Evolutionary conservation across 2,329 filamentous ascomycete species (phyloP).

Genomic region (Penicillium sp.): DNA sequence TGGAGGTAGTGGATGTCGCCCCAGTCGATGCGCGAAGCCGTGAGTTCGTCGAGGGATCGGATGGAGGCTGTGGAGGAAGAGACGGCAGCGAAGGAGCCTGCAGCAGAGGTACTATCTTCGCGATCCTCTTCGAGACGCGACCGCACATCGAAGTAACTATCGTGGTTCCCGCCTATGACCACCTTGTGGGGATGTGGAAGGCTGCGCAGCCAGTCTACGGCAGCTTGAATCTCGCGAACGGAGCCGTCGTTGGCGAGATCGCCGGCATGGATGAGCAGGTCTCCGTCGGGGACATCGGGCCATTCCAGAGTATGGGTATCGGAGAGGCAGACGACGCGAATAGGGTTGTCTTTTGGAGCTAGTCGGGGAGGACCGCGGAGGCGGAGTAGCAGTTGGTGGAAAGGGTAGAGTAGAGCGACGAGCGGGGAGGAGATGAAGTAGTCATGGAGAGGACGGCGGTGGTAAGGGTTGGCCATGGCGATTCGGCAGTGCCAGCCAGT

Average conservation of each 20-base stretch:
- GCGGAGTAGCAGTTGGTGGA: slow-evolving; percentile 68
- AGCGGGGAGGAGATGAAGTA: slow-evolving; percentile 71
- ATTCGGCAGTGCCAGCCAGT: too few species aligned
- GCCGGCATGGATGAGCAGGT: slow-evolving; percentile 87
- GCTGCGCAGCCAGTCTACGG: slow-evolving; percentile 78
- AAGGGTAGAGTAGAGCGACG: slow-evolving; percentile 62
- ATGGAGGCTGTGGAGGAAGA: slow-evolving; percentile 43
- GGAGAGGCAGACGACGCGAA: slow-evolving; percentile 84
- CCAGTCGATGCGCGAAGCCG: slow-evolving; percentile 62
- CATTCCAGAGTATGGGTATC: slow-evolving; percentile 76
- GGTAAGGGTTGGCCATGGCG: slow-evolving; percentile 49
- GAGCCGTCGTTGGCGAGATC: slow-evolving; percentile 79
- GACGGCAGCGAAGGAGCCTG: slow-evolving; percentile 28
- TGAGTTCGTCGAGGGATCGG: slow-evolving; percentile 45
- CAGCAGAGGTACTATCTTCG: slow-evolving; percentile 23
- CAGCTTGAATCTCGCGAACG: slow-evolving; percentile 73
- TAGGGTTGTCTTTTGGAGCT: slow-evolving; percentile 59
- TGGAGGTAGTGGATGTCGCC: slow-evolving; percentile 75
- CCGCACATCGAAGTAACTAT: slow-evolving; percentile 76
- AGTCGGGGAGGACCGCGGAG: slow-evolving; percentile 69
- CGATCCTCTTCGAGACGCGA: slow-evolving; percentile 64
- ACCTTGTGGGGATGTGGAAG: slow-evolving; percentile 81
- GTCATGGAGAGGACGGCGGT: slow-evolving; percentile 60
- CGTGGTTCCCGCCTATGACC: slow-evolving; percentile 85
- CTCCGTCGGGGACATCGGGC: slow-evolving; percentile 64